phyloP scores from a whole-genome alignment of 495 filamentous ascomycete genomes.

The Podospora bellae-mahoneyi region DNA sequence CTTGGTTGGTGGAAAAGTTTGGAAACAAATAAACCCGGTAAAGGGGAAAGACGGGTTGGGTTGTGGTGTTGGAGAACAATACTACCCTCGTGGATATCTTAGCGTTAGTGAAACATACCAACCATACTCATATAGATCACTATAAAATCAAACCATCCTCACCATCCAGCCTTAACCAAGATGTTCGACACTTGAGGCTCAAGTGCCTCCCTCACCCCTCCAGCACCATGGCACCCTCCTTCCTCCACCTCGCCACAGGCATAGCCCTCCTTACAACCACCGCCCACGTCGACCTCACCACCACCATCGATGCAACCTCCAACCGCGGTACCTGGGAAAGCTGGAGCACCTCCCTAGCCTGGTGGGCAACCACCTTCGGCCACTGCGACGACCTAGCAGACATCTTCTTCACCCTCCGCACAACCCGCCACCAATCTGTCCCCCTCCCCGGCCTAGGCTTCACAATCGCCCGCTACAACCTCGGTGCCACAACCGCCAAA shows the following conservation, averaged over 20 bases:
- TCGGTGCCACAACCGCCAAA: slow-evolving; percentile 36
- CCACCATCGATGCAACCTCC: slow-evolving; percentile 31
- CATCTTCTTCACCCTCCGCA: slow-evolving; percentile 35
- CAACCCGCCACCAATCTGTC: slow-evolving; percentile 22
- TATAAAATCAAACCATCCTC: no score
- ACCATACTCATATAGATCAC: no score
- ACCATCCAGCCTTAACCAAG: no score
- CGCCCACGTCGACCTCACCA: slow-evolving; percentile 30
- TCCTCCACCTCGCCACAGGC: background rate
- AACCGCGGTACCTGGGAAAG: slow-evolving; percentile 42
- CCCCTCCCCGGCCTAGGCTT: slow-evolving; percentile 38
- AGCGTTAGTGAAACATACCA: background rate
- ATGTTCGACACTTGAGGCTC: no score
- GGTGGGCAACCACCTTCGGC: slow-evolving; percentile 41
- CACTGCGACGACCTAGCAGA: slow-evolving; percentile 35
- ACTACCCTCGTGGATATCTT: background rate
- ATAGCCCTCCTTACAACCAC: background rate
- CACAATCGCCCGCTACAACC: slow-evolving; percentile 42
- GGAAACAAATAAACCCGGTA: background rate
- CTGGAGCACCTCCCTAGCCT: slow-evolving; percentile 41
- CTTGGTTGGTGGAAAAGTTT: background rate
- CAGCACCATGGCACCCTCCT: background rate
- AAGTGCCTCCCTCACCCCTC: no score
- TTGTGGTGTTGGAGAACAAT: background rate
- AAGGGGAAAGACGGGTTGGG: background rate